phyloP scores from a whole-genome alignment of 208 protist genomes.

The Acanthamoeba quina region DNA sequence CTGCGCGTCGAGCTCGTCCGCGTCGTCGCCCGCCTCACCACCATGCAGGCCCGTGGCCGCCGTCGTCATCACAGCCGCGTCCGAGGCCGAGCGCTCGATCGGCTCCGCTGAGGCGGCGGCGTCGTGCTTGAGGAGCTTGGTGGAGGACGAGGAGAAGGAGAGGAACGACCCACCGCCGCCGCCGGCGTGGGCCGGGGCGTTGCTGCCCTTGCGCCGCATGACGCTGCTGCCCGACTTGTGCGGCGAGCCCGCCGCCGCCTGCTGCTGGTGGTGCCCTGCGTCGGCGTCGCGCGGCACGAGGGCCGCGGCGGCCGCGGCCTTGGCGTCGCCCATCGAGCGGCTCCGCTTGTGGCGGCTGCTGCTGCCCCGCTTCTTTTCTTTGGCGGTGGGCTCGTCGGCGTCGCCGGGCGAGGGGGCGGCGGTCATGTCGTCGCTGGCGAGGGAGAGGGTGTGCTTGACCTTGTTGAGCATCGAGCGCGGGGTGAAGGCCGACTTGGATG shows the following conservation, averaged over 20 bases:
- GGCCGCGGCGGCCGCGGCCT: neutral
- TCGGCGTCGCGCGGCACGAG: neutral
- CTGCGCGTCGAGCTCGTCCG: neutral
- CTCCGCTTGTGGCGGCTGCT: constrained; percentile 54
- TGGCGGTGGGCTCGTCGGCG: neutral
- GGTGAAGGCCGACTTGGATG: neutral
- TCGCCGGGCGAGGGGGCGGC: neutral
- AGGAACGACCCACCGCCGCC: neutral
- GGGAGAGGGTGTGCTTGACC: constrained; percentile 43
- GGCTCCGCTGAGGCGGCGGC: neutral
- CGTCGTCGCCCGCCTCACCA: neutral
- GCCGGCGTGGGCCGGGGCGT: neutral
- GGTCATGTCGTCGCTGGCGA: neutral
- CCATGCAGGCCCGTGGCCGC: no score
- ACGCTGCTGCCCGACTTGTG: constrained; percentile 2
- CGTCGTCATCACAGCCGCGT: neutral
- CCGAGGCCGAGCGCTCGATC: neutral
- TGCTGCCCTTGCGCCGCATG: constrained; percentile 21
- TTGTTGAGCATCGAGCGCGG: constrained; percentile 57
- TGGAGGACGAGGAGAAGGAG: constrained; percentile 10
- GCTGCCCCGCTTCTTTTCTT: neutral
- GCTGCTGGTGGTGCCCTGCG: neutral
- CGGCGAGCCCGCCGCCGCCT: neutral
- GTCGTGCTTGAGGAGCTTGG: neutral
- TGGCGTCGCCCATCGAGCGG: constrained; percentile 58